Conservation (phyloP, 2,329 filamentous ascomycete species). For the Talaromyces pinophilus region DNA sequence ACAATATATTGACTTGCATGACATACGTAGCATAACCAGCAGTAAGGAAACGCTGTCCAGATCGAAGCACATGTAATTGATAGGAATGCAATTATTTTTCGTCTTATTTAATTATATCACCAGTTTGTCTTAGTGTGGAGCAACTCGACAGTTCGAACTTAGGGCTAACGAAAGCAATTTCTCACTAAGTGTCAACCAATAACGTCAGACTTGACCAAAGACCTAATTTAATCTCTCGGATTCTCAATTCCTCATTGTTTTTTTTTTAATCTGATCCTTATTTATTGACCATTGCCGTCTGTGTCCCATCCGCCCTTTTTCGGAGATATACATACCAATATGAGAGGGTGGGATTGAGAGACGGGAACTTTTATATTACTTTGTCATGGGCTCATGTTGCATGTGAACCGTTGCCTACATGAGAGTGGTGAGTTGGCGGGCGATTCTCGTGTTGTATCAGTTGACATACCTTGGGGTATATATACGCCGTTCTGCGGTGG, state of each 20-base stretch:
- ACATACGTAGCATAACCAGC: not conserved
- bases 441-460: not conserved
- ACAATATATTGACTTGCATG: not conserved
- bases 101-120: not conserved
- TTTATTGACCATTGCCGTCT: not conserved
- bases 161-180: not conserved
- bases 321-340: not conserved
- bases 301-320: not conserved
- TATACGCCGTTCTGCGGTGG: not conserved
- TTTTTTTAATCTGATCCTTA: not conserved
- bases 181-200: not conserved
- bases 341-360: not conserved
- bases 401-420: not conserved
- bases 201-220: not conserved
- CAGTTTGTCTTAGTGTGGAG: not conserved
- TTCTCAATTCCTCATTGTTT: not conserved
- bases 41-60: not conserved
- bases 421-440: not conserved
- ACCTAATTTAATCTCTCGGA: not conserved
- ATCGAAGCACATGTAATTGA: not conserved
- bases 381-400: not conserved
- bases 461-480: not conserved
- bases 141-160: not conserved
- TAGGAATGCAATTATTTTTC: not conserved
- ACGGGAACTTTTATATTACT: not conserved